Evolutionary conservation across 495 filamentous ascomycete genomes (phyloP).

Genomic region (Hamigera avellanea): DNA sequence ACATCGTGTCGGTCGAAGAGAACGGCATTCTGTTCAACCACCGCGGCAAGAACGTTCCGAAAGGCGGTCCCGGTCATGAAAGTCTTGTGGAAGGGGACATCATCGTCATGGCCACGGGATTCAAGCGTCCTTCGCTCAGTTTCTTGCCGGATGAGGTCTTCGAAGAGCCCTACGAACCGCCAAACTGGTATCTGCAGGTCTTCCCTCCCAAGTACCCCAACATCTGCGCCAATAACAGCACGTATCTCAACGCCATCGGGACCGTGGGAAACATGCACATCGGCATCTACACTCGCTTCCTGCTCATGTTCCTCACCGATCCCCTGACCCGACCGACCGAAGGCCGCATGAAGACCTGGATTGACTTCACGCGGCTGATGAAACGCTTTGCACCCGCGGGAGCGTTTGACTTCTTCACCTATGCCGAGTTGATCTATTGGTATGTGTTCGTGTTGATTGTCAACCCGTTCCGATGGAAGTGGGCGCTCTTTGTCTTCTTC

Average conservation of each 20-base stretch:
- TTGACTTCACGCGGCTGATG: conserved; percentile 68
- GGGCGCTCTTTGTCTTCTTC: conserved; percentile 64
- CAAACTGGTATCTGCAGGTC: conserved; percentile 80
- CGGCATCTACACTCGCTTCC: conserved; percentile 74
- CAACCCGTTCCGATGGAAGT: conserved; percentile 77
- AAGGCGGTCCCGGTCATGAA: conserved; percentile 57
- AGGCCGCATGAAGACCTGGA: conserved; percentile 74
- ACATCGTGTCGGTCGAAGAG: conserved; percentile 54
- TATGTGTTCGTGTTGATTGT: conserved; percentile 65
- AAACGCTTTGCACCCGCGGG: conserved; percentile 56
- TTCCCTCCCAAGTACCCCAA: conserved; percentile 54
- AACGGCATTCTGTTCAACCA: conserved; percentile 58
- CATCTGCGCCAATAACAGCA: conserved; percentile 73
- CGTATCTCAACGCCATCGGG: conserved; percentile 72
- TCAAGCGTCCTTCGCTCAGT: conserved; percentile 54
- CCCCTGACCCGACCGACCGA: conserved; percentile 59
- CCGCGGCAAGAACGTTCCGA: conserved; percentile 58
- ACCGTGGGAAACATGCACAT: conserved; percentile 77
- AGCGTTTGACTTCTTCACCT: conserved; percentile 83
- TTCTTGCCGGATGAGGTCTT: conserved; percentile 67
- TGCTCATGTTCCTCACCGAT: conserved; percentile 78
- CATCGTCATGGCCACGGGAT: conserved; percentile 77
- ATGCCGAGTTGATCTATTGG: conserved; percentile 76
- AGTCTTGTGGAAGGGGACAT: conserved; percentile 57
- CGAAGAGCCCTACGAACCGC: conserved; percentile 57